These are phyloP conservation scores for Exophiala sideris DNA, from an alignment of 2,329 filamentous ascomycete genomes.

Conservation along the genomic window DNA sequence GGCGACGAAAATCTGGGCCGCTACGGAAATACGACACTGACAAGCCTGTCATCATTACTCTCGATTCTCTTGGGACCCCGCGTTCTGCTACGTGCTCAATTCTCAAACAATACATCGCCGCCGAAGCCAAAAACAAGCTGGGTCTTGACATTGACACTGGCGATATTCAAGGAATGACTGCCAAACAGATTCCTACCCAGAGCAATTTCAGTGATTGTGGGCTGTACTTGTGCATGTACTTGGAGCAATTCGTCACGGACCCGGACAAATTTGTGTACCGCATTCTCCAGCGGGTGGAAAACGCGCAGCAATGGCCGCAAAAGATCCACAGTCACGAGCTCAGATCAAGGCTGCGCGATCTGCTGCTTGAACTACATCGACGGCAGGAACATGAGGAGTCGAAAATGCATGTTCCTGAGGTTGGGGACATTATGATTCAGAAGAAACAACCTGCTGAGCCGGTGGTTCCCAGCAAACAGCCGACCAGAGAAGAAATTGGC, in stretches of 20 bases:
- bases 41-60: conserved; percentile 71
- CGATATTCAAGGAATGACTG: conserved; percentile 61
- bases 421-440: conserved; percentile 26
- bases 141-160: conserved; percentile 37
- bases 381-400: conserved; percentile 33
- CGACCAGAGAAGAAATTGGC: conserved; percentile 10
- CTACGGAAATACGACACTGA: conserved; percentile 47
- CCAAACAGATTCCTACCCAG: conserved; percentile 73
- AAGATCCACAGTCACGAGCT: conserved; percentile 22
- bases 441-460: not conserved
- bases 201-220: conserved; percentile 87
- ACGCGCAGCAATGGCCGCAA: conserved; percentile 37
- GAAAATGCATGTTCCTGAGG: conserved; percentile 21
- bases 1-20: conserved; percentile 31
- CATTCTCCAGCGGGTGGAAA: conserved; percentile 64
- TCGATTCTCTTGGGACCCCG: conserved; percentile 73
- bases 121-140: conserved; percentile 65
- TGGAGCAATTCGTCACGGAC: conserved; percentile 73
- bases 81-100: conserved; percentile 60
- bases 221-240: conserved; percentile 78
- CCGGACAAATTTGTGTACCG: conserved; percentile 68
- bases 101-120: conserved; percentile 72
- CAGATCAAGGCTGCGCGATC: conserved; percentile 21
- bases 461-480: not conserved
- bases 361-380: conserved; percentile 27